Base-by-base conservation (phyloP, 2,329 filamentous ascomycete genomes). In the Colletotrichum plurivorum region DNA sequence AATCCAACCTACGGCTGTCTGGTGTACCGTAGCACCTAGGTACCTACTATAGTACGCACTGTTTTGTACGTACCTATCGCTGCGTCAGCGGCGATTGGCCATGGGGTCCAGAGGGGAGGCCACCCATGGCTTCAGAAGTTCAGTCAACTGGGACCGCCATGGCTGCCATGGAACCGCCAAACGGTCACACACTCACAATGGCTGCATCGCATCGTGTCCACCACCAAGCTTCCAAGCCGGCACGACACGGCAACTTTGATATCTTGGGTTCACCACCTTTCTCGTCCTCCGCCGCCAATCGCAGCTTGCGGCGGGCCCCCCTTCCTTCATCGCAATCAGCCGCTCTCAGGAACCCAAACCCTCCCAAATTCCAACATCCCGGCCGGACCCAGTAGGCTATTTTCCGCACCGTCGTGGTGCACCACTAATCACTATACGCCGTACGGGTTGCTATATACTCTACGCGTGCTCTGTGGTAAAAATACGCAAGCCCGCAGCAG, bases 221-320 rank as follows among this genome's bases (percentile, higher is more conserved):
- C 45, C 54, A 54, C 59, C 59, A 62, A 62, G 59, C 49, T n/a
- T 22, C 49, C 59, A 62, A 62, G 59, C 59, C 59, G 59, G 59
- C 59, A 62, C 49, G 54, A 22, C 15, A 54, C 59, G 59, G 59
- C 59, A 54, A 45, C 49, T 48, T n/a, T 62, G 59, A 53, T 62
- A 54, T 45, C 59, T 62, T 62, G 59, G 59, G 36, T 7, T 54
- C 51, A 54, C 59, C 57, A 60, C 57, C 39, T 60, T 52, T 46
- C 20, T 43, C 16, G 22, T 31, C 18, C n/a, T 12, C 31, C 53
- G 27, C 49, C 49, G 49, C 56, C 56, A 59, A 36, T 59, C 6
- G 56, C 49, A 36, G 45, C 15, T 43, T n/a, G 48, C 31, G n/a
- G 45, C 45, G 45, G n/a, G 2, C 8, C 16, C 45, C 8, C 45